Evolutionary conservation across 2,329 filamentous ascomycete species (phyloP), one percentile per base, ranked within the genome.

Genomic region (Blumeriella jaapii): DNA sequence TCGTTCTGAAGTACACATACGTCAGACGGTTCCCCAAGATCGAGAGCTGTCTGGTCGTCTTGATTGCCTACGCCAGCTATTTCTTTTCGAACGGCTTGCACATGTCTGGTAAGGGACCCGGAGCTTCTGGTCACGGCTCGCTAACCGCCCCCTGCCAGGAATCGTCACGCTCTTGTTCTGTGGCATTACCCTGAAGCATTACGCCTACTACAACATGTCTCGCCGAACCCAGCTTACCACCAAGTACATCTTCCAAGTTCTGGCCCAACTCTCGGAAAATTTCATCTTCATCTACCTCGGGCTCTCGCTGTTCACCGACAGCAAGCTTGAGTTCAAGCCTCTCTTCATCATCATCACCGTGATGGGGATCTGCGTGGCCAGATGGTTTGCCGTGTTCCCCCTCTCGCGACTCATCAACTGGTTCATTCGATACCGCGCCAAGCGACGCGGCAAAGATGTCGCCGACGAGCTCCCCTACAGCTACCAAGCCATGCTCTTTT

Each of bases 141-240:
- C 36, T 45, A 8, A 46, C 24, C 20, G 12, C 8, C 25, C 3
- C 3, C 22, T 10, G 24, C 20, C 6, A 37, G 31, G 36, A 34
- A 98, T 98, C 52, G 91, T 98, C 48, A 93, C 91, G 15, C 67
- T 98, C 39, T 68, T 98, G 2, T 98, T 98, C 65, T 98, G 91
- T 59, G 91, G 91, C 36, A 98, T 98, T 50, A 96, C 91, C 8
- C 67, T 98, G 45, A 98, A 98, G 61, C 91, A 98, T 58, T 98
- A 98, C 55, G 91, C 91, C 44, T 98, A 98, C 63, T 95, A 96
- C 69, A 98, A 98, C 65, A 98, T 98, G 91, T 98, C 91, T 18
- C 78, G 91, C 31, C 79, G 91, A 43, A 96, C 91, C 1, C 91
- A 98, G 58, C 77, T 98, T 44, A 94, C 91, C 11, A 98, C 91